Conservation (phyloP, 768 basidiomycete species). For the Trametes villosa region DNA sequence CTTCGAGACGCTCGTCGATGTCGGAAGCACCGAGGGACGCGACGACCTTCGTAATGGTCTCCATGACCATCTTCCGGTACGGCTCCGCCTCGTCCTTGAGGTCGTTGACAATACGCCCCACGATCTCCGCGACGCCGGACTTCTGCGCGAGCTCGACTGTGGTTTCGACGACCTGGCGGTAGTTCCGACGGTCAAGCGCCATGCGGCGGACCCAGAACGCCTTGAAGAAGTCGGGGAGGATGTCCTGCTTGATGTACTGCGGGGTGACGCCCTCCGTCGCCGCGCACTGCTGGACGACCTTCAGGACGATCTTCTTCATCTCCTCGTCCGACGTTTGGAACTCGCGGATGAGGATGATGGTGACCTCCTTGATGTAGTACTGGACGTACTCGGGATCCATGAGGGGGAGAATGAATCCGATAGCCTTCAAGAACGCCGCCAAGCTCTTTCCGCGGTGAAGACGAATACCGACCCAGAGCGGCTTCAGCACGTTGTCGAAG, state of each 20-base stretch:
- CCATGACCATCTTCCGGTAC: conserved; percentile 99
- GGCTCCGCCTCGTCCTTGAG: conserved; percentile 91
- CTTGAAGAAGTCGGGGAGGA: conserved; percentile 99
- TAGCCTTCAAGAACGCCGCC: conserved; percentile 95
- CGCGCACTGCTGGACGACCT: conserved; percentile 98
- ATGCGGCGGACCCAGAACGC: conserved; percentile 98
- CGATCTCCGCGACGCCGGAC: conserved; percentile 94
- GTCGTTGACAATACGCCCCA: conserved; percentile 84
- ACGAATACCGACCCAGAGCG: conserved; percentile 92
- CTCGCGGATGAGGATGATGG: conserved; percentile 95
- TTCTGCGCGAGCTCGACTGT: conserved; percentile 99
- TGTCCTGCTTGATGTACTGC: conserved; percentile 95
- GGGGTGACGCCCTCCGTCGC: conserved; percentile 98
- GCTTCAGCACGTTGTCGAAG: conserved; percentile 96
- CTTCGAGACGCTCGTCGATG: conserved; percentile 94
- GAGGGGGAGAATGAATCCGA: conserved; percentile 98
- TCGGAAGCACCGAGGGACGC: conserved; percentile 95
- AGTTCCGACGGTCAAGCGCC: conserved; percentile 96
- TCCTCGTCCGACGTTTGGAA: conserved; percentile 99
- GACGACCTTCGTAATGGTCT: conserved; percentile 97
- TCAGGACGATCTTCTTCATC: conserved; percentile 99
- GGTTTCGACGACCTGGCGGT: conserved; percentile 96
- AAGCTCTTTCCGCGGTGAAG: conserved; percentile 94
- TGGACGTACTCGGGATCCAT: conserved; percentile 99
- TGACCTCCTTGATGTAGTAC: conserved; percentile 98